Evolutionary conservation across 768 basidiomycete species (phyloP).

Genomic region (Boletus patriciae): DNA sequence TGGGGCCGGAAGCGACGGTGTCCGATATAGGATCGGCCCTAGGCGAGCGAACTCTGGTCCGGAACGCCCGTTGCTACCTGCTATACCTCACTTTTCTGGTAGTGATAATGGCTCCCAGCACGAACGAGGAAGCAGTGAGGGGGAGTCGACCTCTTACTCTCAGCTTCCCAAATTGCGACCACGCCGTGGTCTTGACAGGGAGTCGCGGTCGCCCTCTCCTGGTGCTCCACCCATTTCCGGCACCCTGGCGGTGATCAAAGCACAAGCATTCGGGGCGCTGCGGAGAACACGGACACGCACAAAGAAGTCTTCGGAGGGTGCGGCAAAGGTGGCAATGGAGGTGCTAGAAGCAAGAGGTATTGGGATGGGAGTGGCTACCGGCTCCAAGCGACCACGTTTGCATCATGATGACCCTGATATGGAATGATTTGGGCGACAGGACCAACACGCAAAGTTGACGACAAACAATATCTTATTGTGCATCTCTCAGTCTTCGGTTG

Average conservation of each 20-base stretch:
- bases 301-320: slow-evolving; percentile 70
- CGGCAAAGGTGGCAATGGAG: slow-evolving; percentile 74
- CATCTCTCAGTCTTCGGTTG: slow-evolving; percentile 25
- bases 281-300: slow-evolving; percentile 74
- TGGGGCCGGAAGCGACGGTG: slow-evolving; percentile 50
- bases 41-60: slow-evolving; percentile 49
- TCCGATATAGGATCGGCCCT: slow-evolving; percentile 58
- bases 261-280: slow-evolving; percentile 83
- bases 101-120: slow-evolving; percentile 53
- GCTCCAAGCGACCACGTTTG: slow-evolving; percentile 46
- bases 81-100: slow-evolving; percentile 47
- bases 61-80: slow-evolving; percentile 50
- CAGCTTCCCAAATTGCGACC: slow-evolving; percentile 44
- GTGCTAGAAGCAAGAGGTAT: slow-evolving; percentile 82
- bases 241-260: slow-evolving; percentile 88
- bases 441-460: slow-evolving; percentile 16
- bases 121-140: slow-evolving; percentile 57
- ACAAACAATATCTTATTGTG: slow-evolving; percentile 32
- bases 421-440: slow-evolving; percentile 22
- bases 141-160: slow-evolving; percentile 47
- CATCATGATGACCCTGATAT: slow-evolving; percentile 53
- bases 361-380: slow-evolving; percentile 44
- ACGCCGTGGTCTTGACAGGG: slow-evolving; percentile 49
- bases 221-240: slow-evolving; percentile 58
- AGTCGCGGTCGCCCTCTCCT: slow-evolving; percentile 49